Conservation (phyloP, 2,329 filamentous ascomycete species). For the Sporothrix pseudoabietina region DNA sequence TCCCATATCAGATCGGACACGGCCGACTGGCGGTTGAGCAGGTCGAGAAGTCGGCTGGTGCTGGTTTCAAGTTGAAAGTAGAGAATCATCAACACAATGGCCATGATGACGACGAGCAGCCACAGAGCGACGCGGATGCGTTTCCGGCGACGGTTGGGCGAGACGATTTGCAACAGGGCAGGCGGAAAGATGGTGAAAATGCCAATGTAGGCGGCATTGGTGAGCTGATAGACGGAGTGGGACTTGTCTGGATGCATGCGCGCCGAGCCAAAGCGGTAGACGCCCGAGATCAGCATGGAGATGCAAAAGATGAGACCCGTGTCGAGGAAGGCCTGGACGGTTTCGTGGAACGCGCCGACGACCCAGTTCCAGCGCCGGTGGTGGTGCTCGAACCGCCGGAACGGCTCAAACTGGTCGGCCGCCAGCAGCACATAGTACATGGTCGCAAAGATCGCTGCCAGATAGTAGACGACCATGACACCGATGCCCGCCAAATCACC, state of each 20-base stretch:
- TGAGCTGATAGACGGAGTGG: slow-evolving; percentile 35
- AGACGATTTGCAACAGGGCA: slow-evolving; percentile 33
- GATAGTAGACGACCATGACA: slow-evolving; percentile 35
- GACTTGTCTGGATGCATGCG: slow-evolving; percentile 32
- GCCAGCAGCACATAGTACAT: slow-evolving; percentile 32
- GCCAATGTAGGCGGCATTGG: slow-evolving; percentile 35
- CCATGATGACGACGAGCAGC: slow-evolving; percentile 34
- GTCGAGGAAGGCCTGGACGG: slow-evolving; percentile 33
- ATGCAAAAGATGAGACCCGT: slow-evolving; percentile 35
- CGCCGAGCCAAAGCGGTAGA: slow-evolving; percentile 33
- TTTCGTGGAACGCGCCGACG: slow-evolving; percentile 31
- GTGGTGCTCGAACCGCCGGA: not conserved
- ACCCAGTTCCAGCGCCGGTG: slow-evolving; percentile 10
- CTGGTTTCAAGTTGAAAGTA: slow-evolving; percentile 31
- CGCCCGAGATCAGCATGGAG: slow-evolving; percentile 31
- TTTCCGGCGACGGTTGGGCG: slow-evolving; percentile 31
- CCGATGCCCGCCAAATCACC: slow-evolving; percentile 35
- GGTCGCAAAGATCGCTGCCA: slow-evolving; percentile 31
- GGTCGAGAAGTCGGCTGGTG: not conserved
- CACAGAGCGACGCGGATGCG: slow-evolving; percentile 36
- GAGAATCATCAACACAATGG: slow-evolving; percentile 33
- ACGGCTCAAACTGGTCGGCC: slow-evolving; percentile 28
- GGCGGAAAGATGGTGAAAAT: slow-evolving; percentile 36
- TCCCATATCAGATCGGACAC: slow-evolving; percentile 25
- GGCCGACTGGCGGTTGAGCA: slow-evolving; percentile 27